A percentile compares a stretch with the other conserved stretches of the same genome.
Conservation (phyloP, 345 rosid species). For the Sonneratia alba region DNA sequence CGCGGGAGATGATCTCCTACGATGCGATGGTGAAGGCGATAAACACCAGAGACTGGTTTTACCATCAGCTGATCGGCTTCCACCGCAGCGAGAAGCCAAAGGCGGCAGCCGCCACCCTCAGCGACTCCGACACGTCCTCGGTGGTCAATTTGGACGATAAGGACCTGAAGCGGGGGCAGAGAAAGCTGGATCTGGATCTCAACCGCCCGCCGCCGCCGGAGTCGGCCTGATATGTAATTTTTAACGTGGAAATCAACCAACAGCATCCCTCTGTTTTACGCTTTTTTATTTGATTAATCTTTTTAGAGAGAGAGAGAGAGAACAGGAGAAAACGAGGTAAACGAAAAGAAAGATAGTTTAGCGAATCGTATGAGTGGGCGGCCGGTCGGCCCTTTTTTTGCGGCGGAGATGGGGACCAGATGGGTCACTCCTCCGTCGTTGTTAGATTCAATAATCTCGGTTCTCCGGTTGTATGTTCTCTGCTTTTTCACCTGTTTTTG, state of each 20-base stretch:
- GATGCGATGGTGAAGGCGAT: conserved; percentile 24
- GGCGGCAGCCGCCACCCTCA: conserved; percentile 17
- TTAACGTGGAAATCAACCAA: no score
- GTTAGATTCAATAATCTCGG: neutral
- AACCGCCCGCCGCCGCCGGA: conserved; percentile 52
- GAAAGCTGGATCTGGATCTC: conserved; percentile 52
- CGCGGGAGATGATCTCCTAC: conserved; percentile 11
- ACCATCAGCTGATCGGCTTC: conserved; percentile 19
- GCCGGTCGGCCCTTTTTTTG: conserved; percentile 1
- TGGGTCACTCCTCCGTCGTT: neutral
- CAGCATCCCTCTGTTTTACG: neutral
- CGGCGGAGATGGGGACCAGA: neutral
- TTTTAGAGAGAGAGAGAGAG: neutral
- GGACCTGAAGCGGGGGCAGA: neutral
- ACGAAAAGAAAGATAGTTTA: neutral
- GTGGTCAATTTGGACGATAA: conserved; percentile 28
- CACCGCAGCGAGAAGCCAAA: conserved; percentile 8
- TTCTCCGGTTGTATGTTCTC: no score
- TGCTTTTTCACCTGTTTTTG: no score
- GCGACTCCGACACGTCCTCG: conserved; percentile 61
- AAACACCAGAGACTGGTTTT: conserved; percentile 12
- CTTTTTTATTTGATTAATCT: neutral
- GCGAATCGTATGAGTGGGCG: neutral
- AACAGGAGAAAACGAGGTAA: no score
- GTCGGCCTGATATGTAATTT: conserved; percentile 17